Evolutionary conservation across 1,284 basidiomycete species (phyloP).

Genomic region (Quambalaria eucalypti): DNA sequence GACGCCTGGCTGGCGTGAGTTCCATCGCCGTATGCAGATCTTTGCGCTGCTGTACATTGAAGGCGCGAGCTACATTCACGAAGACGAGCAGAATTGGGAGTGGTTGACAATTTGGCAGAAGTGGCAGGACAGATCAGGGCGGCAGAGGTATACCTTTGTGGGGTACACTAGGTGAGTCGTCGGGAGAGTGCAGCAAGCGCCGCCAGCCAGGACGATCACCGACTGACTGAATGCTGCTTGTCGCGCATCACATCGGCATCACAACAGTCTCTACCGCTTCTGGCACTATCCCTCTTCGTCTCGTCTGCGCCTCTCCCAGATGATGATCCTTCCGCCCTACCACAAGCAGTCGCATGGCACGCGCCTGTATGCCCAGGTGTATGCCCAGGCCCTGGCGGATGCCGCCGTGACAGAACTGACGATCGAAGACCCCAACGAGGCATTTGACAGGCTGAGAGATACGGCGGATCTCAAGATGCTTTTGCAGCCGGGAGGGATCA

Average conservation of each 20-base stretch:
- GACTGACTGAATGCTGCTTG: slow-evolving; percentile 64
- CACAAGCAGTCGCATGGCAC: slow-evolving; percentile 68
- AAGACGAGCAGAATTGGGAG: slow-evolving; percentile 50
- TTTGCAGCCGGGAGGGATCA: slow-evolving; percentile 59
- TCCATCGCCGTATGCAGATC: slow-evolving; percentile 86
- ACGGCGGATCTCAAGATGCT: slow-evolving; percentile 79
- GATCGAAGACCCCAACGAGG: slow-evolving; percentile 92
- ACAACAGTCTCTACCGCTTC: slow-evolving; percentile 22
- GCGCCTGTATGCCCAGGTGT: slow-evolving; percentile 76
- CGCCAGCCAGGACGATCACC: slow-evolving; percentile 48
- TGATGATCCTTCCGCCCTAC: slow-evolving; percentile 82
- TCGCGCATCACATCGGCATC: not conserved
- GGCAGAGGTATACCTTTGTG: slow-evolving; percentile 44
- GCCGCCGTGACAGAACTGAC: slow-evolving; percentile 75
- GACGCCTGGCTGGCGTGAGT: slow-evolving; percentile 81
- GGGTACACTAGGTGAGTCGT: slow-evolving; percentile 19
- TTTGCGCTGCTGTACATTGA: slow-evolving; percentile 93
- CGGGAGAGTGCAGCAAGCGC: not conserved
- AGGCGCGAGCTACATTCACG: slow-evolving; percentile 66
- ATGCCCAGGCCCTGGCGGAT: slow-evolving; percentile 63
- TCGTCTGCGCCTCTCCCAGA: slow-evolving; percentile 59
- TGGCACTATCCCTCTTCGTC: slow-evolving; percentile 30
- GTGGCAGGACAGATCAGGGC: slow-evolving; percentile 61
- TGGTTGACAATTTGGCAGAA: slow-evolving; percentile 68
- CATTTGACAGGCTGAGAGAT: slow-evolving; percentile 88